Evolutionary conservation across 2,329 filamentous ascomycete genomes (phyloP).

Genomic region (Tolypocladium sp.): DNA sequence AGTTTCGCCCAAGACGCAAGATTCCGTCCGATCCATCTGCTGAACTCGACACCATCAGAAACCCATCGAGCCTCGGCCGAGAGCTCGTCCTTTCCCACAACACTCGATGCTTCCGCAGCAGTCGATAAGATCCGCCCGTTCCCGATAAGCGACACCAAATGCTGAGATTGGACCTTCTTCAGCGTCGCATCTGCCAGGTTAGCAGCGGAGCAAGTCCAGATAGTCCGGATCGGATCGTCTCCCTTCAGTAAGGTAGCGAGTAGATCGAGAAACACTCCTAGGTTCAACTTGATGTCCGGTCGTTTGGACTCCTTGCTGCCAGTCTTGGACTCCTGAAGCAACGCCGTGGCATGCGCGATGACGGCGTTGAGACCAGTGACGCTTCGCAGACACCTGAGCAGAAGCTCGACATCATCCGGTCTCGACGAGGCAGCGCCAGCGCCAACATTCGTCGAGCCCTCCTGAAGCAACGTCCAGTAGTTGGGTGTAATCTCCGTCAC

Average conservation of each 20-base stretch:
- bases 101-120: slow-evolving; percentile 45
- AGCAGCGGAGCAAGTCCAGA: slow-evolving; percentile 28
- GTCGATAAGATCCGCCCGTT: slow-evolving; percentile 40
- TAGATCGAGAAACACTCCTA: slow-evolving; percentile 34
- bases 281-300: slow-evolving; percentile 32
- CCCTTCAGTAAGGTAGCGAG: slow-evolving; percentile 30
- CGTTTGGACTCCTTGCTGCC: slow-evolving; percentile 26
- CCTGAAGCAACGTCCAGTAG: slow-evolving; percentile 63
- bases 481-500: slow-evolving; percentile 69
- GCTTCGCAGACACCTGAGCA: slow-evolving; percentile 61
- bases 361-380: slow-evolving; percentile 72
- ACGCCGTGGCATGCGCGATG: slow-evolving; percentile 55
- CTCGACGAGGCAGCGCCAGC: slow-evolving; percentile 3
- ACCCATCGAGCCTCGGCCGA: slow-evolving; percentile 42
- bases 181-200: slow-evolving; percentile 12
- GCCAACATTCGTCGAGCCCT: slow-evolving; percentile 21
- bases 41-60: slow-evolving; percentile 54
- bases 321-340: slow-evolving; percentile 43
- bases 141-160: slow-evolving; percentile 34
- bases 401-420: slow-evolving; percentile 31
- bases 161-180: slow-evolving; percentile 22
- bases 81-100: slow-evolving; percentile 27
- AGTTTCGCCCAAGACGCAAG: slow-evolving; percentile 37
- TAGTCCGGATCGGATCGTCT: slow-evolving; percentile 21
- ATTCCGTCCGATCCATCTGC: slow-evolving; percentile 62